phyloP scores from a whole-genome alignment of 2,329 filamentous ascomycete genomes.

The Penicillium sp. region DNA sequence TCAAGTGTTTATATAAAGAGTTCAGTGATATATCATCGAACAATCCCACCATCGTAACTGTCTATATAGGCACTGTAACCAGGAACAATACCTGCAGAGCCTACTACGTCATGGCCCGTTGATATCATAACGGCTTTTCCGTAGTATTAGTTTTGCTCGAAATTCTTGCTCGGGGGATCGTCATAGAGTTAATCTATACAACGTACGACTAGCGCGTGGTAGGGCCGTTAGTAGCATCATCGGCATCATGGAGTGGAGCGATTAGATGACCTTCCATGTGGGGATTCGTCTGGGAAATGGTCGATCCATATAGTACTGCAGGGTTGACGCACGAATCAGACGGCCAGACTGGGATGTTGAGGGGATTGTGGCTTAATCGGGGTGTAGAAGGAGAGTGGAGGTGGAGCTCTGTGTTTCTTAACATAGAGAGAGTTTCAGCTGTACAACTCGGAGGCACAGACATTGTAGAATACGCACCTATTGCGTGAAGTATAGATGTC shows the following conservation, averaged over 20 bases:
- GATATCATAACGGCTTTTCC: slow-evolving; percentile 18
- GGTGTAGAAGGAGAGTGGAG: slow-evolving; percentile 4
- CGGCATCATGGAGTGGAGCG: slow-evolving; percentile 21
- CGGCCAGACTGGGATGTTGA: not conserved
- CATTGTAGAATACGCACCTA: not conserved
- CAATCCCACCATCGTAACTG: not conserved
- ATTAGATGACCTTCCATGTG: slow-evolving; percentile 3
- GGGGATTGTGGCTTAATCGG: slow-evolving; percentile 8
- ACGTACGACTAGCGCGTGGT: slow-evolving; percentile 4
- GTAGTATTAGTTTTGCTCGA: not conserved
- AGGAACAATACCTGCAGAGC: slow-evolving; percentile 9
- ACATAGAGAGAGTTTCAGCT: not conserved
- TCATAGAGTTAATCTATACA: slow-evolving; percentile 9
- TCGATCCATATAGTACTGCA: slow-evolving; percentile 9
- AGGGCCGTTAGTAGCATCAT: slow-evolving; percentile 11
- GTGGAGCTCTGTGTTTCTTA: slow-evolving; percentile 13
- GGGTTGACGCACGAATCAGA: slow-evolving; percentile 9
- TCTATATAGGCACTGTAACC: slow-evolving; percentile 11
- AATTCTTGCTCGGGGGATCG: slow-evolving; percentile 13
- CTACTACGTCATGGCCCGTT: slow-evolving; percentile 21
- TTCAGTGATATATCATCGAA: slow-evolving; percentile 13
- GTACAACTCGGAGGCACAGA: not conserved
- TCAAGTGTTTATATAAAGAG: slow-evolving; percentile 1
- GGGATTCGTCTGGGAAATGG: slow-evolving; percentile 3
- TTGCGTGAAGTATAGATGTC: not conserved